phyloP scores from a whole-genome alignment of 2,329 filamentous ascomycete genomes.

The Bipolaris bicolor region DNA sequence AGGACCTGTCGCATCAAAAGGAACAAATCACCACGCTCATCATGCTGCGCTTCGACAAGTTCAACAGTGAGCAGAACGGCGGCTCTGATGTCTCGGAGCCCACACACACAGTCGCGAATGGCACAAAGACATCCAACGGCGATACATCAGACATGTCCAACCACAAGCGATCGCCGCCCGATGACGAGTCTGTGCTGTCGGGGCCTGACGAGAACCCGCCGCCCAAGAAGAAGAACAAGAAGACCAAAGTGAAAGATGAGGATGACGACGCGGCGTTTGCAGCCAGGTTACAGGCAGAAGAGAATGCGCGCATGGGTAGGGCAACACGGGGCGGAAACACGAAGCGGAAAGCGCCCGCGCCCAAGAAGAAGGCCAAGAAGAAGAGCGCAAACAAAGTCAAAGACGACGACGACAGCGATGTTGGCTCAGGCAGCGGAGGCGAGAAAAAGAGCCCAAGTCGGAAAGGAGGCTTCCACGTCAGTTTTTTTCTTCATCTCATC shows the following conservation, averaged over 20 bases:
- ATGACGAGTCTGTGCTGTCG: slow-evolving; percentile 51
- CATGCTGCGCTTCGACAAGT: slow-evolving; percentile 58
- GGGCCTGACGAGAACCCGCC: slow-evolving; percentile 50
- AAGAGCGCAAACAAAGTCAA: slow-evolving; percentile 74
- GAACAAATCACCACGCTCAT: slow-evolving; percentile 56
- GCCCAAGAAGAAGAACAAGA: slow-evolving; percentile 65
- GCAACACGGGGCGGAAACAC: slow-evolving; percentile 76
- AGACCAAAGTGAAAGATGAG: slow-evolving; percentile 70
- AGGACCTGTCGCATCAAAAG: slow-evolving; percentile 68
- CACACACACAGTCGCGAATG: slow-evolving; percentile 48
- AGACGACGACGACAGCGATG: slow-evolving; percentile 79
- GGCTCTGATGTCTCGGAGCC: slow-evolving; percentile 45
- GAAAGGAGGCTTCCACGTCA: slow-evolving; percentile 87
- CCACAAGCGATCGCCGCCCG: slow-evolving; percentile 52
- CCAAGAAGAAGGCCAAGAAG: slow-evolving; percentile 74
- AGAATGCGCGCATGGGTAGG: slow-evolving; percentile 71
- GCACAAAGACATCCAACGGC: slow-evolving; percentile 30
- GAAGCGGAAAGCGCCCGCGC: slow-evolving; percentile 60
- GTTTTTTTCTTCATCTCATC: slow-evolving; percentile 30
- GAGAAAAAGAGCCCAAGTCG: slow-evolving; percentile 72
- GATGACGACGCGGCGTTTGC: slow-evolving; percentile 87
- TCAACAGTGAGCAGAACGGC: slow-evolving; percentile 47
- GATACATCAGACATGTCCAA: slow-evolving; percentile 35
- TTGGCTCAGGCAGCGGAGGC: slow-evolving; percentile 65
- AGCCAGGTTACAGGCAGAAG: slow-evolving; percentile 87